Evolutionary conservation across 2,329 filamentous ascomycete genomes (phyloP), one percentile per base, ranked within the genome.

Genomic region (Talaromyces marneffei): DNA sequence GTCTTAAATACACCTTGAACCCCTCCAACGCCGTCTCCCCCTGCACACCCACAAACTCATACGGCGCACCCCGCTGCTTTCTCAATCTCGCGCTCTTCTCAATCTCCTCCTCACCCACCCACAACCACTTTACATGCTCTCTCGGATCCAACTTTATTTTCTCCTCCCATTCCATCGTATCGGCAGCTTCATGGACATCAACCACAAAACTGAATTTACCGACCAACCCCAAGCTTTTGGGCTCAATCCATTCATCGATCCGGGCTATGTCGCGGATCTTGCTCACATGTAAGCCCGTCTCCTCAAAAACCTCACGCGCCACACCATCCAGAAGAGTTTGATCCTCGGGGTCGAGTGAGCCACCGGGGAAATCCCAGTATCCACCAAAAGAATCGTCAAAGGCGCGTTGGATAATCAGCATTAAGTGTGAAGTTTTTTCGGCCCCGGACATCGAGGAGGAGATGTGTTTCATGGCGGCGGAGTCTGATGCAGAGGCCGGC

Each of bases 361-460:
- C 82, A 6, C 82, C 81, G 2, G 82, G 81, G 1, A 80, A 73
- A 65, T 85, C 82, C 81, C 81, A 80, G 62, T 67, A 69, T 6
- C 71, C 69, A 0, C 74, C 72, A 62, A 72, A 74, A 2, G 71
- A 69, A 62, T 81, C 78, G n/a, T 67, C 67, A 1, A 66, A 53
- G 29, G 77, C 68, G 59, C 79, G 77, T 57, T 78, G 79, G n/a
- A 81, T 69, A 25, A 81, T 71, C 10, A 81, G 74, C 57, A 78
- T 68, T 29, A 69, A 12, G 71, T 14, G 69, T 67, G 63, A 79
- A 18, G 10, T 14, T 42, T 42, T 16, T 4, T 20, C 9, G 8
- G n/a, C 31, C 20, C 16, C 29, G 14, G 35, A 42, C 16, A 16
- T 52, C 10, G 60, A 35, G 20, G 16, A 42, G 9, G 33, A 16